Percentiles rank a stretch among this genome's conserved stretches.
Evolutionary conservation across 2,329 filamentous ascomycete species (phyloP).

Genomic region (Chaetomium olivaceum): DNA sequence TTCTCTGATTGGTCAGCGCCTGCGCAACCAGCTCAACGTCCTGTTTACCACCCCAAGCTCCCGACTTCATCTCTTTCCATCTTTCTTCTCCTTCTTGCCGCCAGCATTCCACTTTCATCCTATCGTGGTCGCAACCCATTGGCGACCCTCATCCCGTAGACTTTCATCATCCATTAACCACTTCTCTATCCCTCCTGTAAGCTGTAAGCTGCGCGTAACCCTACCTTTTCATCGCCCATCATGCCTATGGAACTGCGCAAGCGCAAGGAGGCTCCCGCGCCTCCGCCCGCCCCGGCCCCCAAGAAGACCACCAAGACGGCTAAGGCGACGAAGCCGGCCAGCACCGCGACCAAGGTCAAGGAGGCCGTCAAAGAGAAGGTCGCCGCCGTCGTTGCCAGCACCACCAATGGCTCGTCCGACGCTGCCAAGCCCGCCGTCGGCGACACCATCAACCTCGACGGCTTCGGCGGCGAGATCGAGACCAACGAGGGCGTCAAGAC

Average conservation of each 20-base stretch:
- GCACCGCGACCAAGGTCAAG: slow-evolving; percentile 29
- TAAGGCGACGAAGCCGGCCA: slow-evolving; percentile 21
- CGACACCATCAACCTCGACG: slow-evolving; percentile 56
- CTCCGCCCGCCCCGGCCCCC: slow-evolving; percentile 48
- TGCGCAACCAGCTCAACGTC: slow-evolving; percentile 36
- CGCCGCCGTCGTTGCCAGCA: slow-evolving; percentile 23
- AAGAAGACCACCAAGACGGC: slow-evolving; percentile 47
- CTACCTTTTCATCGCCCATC: slow-evolving; percentile 24
- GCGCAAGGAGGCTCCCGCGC: slow-evolving; percentile 55
- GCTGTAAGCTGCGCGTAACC: slow-evolving; percentile 16
- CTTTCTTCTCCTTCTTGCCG: slow-evolving; percentile 16
- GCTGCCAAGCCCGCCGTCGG: slow-evolving; percentile 50
- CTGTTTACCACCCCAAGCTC: slow-evolving; percentile 31
- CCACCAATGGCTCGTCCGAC: slow-evolving; percentile 29
- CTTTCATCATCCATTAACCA: slow-evolving; percentile 5
- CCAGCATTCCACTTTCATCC: slow-evolving; percentile 2
- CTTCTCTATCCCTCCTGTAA: slow-evolving; percentile 17
- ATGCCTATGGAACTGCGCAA: slow-evolving; percentile 64
- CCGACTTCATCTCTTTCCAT: slow-evolving; percentile 22
- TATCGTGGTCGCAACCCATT: slow-evolving; percentile 16
- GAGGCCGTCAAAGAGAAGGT: slow-evolving; percentile 33
- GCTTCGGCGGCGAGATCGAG: slow-evolving; percentile 72
- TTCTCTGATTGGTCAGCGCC: slow-evolving; percentile 35
- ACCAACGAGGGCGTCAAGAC: slow-evolving; percentile 82
- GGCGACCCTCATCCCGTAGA: slow-evolving; percentile 21